Evolutionary conservation across 495 filamentous ascomycete species (phyloP), one percentile per base, ranked within the genome.

Genomic region (Neurospora sp.): DNA sequence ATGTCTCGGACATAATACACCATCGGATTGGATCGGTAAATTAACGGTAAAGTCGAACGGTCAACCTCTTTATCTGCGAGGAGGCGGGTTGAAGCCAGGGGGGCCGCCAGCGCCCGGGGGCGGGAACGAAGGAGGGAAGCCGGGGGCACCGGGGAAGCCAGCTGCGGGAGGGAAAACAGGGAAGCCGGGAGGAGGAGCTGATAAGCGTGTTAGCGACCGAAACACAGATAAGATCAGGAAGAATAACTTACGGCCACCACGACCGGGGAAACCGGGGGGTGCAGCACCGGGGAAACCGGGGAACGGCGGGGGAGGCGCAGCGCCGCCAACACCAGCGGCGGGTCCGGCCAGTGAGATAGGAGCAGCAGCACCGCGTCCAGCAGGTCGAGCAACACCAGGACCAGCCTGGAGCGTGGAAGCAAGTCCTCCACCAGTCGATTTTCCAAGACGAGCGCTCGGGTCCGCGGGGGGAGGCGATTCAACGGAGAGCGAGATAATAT

Each of bases 391-490:
- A 78, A 98, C 93, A 76, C 96, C 96, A 73, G 96, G 92, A 69
- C 96, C 96, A 75, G 95, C 88, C 46, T 89, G 85, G 74, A 97
- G 85, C 68, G 92, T 89, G 20, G 90, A 86, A 14, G 87, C 82
- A 53, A 90, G 83, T 42, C 91, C 92, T 74, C 88, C 89, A 39
- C 92, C 87, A 38, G 90, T 92, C 73, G 88, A 87, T 77, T 91
- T 89, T 73, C 94, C 96, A 70, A 99, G 87, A 82, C 96, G 90
- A 39, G 95, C 90, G 75, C 94, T 92, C 39, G 94, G 94, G 78
- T 99, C 96, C 72, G 94, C 92, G 31, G 96, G 94, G n/a, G 96
- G 96, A 41, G 96, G 95, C 74, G 94, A 96, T 76, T 98, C 96
- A 72, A 98, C 95, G 3, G 96, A 97, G 74, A 96, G 89, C 37